Evolutionary conservation across 371 early-diverging fungal species (phyloP).

Genomic region (Chytridium lagenaria): DNA sequence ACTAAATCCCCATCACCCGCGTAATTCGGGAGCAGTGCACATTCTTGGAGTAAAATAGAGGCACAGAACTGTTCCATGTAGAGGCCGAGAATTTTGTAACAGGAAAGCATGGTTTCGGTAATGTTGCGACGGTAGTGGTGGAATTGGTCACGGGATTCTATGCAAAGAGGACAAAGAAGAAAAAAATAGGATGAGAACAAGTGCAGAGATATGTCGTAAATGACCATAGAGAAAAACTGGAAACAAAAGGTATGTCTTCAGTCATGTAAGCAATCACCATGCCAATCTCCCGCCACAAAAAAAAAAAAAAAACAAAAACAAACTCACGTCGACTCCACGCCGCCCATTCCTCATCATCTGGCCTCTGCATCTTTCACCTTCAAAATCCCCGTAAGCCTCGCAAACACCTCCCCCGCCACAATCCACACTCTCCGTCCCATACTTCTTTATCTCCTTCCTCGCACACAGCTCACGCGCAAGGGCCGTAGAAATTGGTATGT

Average conservation of each 20-base stretch:
- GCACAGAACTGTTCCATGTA: constrained; percentile 66
- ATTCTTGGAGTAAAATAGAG: constrained; percentile 49
- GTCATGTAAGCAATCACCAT: too few species aligned
- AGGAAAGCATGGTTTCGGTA: constrained; percentile 75
- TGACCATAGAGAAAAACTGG: too few species aligned
- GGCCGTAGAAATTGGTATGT: not conserved
- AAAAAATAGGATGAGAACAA: constrained; percentile 4
- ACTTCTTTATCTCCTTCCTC: not conserved
- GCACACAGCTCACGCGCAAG: not conserved
- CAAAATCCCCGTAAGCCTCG: constrained; percentile 59
- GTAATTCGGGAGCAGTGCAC: not conserved
- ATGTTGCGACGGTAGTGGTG: constrained; percentile 74
- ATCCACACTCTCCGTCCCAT: constrained; percentile 24
- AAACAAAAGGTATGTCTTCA: too few species aligned
- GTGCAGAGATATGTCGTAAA: too few species aligned
- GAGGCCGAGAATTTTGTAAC: constrained; percentile 72
- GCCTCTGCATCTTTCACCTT: constrained; percentile 64
- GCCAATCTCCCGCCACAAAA: not conserved
- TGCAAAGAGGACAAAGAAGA: constrained; percentile 14
- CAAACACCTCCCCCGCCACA: constrained; percentile 57
- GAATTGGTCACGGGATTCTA: constrained; percentile 62
- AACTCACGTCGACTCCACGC: constrained; percentile 66
- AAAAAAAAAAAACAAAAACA: not conserved
- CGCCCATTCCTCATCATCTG: constrained; percentile 62
- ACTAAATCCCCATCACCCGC: constrained; percentile 35